A percentile compares a stretch with the other conserved stretches of the same genome.
These are phyloP conservation scores for Dryadomyces quercus-mongolicae DNA, from an alignment of 2,329 filamentous ascomycete genomes.

Conservation along the genomic window DNA sequence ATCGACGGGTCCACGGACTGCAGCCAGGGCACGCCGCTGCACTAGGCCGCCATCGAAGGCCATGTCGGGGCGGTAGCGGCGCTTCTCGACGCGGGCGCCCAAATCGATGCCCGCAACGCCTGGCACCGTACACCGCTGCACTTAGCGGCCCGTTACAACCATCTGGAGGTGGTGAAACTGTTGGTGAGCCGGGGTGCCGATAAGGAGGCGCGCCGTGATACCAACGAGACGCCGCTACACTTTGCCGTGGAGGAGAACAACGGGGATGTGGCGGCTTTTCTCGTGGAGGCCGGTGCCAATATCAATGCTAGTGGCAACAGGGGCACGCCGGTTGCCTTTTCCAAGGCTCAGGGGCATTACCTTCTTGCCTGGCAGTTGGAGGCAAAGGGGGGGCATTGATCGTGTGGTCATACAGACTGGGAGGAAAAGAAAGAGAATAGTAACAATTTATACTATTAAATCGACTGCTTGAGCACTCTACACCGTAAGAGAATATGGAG, in stretches of 20 bases:
- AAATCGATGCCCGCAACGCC: neutral
- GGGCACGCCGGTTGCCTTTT: neutral
- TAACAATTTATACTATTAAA: no score
- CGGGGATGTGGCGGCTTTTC: neutral
- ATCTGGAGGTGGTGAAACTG: neutral
- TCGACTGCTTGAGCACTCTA: constrained; percentile 1
- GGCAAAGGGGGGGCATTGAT: neutral
- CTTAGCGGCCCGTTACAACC: neutral
- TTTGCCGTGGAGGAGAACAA: neutral
- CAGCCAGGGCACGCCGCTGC: neutral
- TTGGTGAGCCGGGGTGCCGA: neutral
- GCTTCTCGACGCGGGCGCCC: neutral
- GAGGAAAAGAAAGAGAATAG: no score
- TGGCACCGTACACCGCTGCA: neutral
- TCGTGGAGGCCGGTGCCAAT: neutral
- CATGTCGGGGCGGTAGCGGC: neutral
- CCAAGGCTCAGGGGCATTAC: no score
- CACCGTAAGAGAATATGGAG: constrained; percentile 11
- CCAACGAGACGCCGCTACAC: neutral
- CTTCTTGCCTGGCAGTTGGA: neutral
- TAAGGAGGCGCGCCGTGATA: neutral
- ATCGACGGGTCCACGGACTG: neutral
- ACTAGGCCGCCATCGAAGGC: neutral
- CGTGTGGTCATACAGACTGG: no score
- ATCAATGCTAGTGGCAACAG: neutral